Percentiles rank a stretch among this genome's conserved stretches.
Evolutionary conservation across 768 basidiomycete species (phyloP).

Genomic region (Leccinellum rugosiceps): DNA sequence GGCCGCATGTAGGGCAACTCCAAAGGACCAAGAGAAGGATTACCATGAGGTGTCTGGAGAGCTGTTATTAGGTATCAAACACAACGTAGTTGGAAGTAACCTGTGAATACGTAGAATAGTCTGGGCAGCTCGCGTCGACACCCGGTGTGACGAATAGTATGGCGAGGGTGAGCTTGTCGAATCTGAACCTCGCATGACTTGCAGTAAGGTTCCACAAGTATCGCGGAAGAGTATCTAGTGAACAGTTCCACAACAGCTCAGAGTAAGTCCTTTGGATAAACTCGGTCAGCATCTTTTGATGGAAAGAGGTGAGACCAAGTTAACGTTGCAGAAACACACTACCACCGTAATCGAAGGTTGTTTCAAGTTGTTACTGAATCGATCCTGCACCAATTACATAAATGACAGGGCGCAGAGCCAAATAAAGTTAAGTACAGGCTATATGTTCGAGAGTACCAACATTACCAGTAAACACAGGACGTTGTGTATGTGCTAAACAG

Average conservation of each 20-base stretch:
- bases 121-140: constrained; percentile 46
- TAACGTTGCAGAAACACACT: background rate
- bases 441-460: background rate
- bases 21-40: constrained; percentile 56
- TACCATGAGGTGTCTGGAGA: constrained; percentile 55
- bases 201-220: constrained; percentile 7
- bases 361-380: too few species aligned
- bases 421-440: background rate
- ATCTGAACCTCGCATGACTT: constrained; percentile 18
- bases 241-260: constrained; percentile 5
- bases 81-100: constrained; percentile 26
- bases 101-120: constrained; percentile 60
- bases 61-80: background rate
- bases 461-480: constrained; percentile 6
- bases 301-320: background rate
- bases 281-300: constrained; percentile 4
- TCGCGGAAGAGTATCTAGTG: background rate
- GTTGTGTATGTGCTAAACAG: constrained; percentile 3
- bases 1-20: constrained; percentile 73
- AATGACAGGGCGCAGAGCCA: background rate
- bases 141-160: constrained; percentile 18
- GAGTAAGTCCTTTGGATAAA: constrained; percentile 7
- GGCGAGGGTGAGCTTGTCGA: constrained; percentile 21
- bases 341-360: too few species aligned
- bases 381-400: background rate